phyloP scores from a whole-genome alignment of 108 stramenopile species.

The Pseudonitzschia pungens region DNA sequence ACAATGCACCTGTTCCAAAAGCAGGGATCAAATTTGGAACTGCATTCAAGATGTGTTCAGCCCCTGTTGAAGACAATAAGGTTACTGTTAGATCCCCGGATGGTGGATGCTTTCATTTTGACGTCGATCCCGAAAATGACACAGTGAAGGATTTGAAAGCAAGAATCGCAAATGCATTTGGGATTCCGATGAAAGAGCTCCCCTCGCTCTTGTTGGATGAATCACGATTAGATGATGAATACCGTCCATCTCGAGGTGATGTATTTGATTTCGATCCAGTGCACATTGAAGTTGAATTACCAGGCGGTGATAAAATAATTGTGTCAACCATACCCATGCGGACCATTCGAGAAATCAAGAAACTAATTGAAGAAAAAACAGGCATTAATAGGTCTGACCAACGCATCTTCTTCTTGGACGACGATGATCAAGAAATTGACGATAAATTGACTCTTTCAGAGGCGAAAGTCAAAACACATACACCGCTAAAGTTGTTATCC shows the following conservation, averaged over 20 bases:
- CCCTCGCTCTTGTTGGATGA: conserved; percentile 15
- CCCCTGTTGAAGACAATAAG: not conserved
- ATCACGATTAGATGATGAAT: not conserved
- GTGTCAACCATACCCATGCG: conserved; percentile 14
- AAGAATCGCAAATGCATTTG: conserved; percentile 10
- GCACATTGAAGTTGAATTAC: conserved; percentile 4
- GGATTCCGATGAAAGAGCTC: conserved; percentile 4
- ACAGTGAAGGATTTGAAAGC: not conserved
- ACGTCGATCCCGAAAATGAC: conserved; percentile 8
- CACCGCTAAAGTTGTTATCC: not conserved
- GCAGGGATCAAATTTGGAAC: not conserved
- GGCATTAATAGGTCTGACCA: conserved; percentile 15
- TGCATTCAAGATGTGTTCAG: not conserved
- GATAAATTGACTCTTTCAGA: not conserved
- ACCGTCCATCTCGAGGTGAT: not conserved
- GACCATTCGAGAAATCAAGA: conserved; percentile 29
- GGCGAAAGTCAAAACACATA: not conserved
- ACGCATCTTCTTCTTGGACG: conserved; percentile 24
- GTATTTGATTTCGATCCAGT: conserved; percentile 16
- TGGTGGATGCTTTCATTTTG: conserved; percentile 10
- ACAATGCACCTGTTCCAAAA: not conserved
- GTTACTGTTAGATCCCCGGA: conserved; percentile 2
- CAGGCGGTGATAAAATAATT: not conserved
- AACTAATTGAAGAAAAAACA: conserved; percentile 30
- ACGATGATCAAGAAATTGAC: conserved; percentile 10